Evolutionary conservation across 768 basidiomycete species (phyloP).

Genomic region (Hericium coralloides): DNA sequence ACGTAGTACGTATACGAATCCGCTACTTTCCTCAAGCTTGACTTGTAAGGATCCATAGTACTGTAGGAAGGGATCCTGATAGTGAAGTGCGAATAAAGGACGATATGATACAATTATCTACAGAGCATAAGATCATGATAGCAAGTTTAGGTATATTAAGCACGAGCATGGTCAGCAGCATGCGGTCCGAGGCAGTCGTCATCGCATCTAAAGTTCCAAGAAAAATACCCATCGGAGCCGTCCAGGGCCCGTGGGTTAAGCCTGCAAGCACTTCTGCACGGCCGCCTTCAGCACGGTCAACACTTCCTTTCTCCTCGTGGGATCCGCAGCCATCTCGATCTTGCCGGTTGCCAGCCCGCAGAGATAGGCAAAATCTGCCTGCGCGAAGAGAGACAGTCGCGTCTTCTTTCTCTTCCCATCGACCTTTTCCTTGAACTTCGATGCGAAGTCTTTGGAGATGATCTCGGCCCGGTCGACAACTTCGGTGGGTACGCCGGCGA

Average conservation of each 20-base stretch:
- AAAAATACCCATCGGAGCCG: no score
- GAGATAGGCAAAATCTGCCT: constrained; percentile 87
- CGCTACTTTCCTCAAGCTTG: no score
- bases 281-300: constrained; percentile 41
- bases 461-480: constrained; percentile 86
- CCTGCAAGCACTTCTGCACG: neutral
- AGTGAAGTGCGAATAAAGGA: no score
- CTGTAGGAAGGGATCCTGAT: no score
- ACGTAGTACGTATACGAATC: no score
- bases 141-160: no score
- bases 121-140: no score
- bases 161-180: no score
- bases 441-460: constrained; percentile 80
- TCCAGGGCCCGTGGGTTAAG: neutral
- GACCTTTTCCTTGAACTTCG: constrained; percentile 77
- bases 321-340: constrained; percentile 42
- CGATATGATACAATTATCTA: no score
- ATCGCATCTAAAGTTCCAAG: no score
- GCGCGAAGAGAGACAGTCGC: constrained; percentile 66
- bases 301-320: constrained; percentile 42
- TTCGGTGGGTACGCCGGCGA: constrained; percentile 81
- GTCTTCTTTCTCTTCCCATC: constrained; percentile 50
- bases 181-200: no score
- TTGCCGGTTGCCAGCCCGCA: constrained; percentile 50
- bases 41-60: no score